These are phyloP conservation scores for Blakeslea trispora DNA, from an alignment of 371 early-diverging fungal genomes.

Conservation along the genomic window DNA sequence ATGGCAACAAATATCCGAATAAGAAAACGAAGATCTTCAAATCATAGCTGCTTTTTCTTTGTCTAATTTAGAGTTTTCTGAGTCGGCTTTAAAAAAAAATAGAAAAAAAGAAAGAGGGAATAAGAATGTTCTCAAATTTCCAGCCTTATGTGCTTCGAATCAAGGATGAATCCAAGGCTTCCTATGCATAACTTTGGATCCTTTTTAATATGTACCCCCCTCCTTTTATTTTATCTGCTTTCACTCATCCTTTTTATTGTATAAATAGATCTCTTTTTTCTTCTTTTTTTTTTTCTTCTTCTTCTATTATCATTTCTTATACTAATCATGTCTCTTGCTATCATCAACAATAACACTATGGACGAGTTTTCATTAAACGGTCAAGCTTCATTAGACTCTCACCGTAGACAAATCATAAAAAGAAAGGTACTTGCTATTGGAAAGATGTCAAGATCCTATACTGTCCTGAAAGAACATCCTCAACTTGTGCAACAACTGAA, in stretches of 20 bases:
- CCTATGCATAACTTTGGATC: background rate
- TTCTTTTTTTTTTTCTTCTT: background rate
- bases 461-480: conserved; percentile 38
- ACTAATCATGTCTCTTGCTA: conserved; percentile 16
- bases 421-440: conserved; percentile 49
- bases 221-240: conserved; percentile 1
- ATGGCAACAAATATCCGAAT: conserved; percentile 5
- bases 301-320: conserved; percentile 1
- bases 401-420: conserved; percentile 44
- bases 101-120: conserved; percentile 10
- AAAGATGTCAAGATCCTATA: conserved; percentile 36
- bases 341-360: conserved; percentile 13
- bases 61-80: conserved; percentile 9
- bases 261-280: conserved; percentile 5
- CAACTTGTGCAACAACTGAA: conserved; percentile 43
- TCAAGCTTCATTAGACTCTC: conserved; percentile 15
- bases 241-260: conserved; percentile 1
- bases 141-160: conserved; percentile 9
- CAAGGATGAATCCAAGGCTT: conserved; percentile 1
- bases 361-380: conserved; percentile 5
- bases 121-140: conserved; percentile 25
- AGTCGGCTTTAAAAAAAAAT: conserved; percentile 11
- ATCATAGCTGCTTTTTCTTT: background rate
- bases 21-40: conserved; percentile 15
- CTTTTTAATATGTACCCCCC: background rate